Evolutionary conservation across 257 asterid genomes (phyloP).

Genomic region (Cinchona pubescens): DNA sequence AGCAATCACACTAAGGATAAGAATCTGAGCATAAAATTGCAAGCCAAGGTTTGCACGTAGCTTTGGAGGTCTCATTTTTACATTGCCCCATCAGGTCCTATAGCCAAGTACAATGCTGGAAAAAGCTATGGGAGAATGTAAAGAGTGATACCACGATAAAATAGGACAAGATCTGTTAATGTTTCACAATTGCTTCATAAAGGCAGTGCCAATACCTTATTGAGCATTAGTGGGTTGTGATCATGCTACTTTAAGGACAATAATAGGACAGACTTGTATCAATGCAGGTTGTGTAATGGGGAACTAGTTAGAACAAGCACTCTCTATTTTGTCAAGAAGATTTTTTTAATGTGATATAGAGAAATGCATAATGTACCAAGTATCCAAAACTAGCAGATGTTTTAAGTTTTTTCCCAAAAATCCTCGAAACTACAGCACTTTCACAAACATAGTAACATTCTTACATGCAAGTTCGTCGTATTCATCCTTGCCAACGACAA

Average conservation of each 20-base stretch:
- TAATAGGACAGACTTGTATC: neutral
- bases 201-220: neutral
- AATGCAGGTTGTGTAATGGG: neutral
- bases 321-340: neutral
- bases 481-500: slow-evolving; percentile 92
- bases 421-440: neutral
- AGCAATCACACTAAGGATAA: neutral
- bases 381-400: neutral
- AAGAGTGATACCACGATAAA: neutral
- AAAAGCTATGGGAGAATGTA: neutral
- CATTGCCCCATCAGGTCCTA: neutral
- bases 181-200: neutral
- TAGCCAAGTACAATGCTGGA: neutral
- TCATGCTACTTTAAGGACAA: neutral
- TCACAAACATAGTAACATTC: slow-evolving; percentile 21
- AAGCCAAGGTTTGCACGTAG: neutral
- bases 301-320: neutral
- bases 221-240: neutral
- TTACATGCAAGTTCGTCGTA: slow-evolving; percentile 81
- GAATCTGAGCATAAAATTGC: neutral
- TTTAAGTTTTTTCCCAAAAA: slow-evolving; percentile 17
- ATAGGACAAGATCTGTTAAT: neutral
- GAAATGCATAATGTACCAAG: slow-evolving; percentile 15
- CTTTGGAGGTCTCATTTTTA: neutral
- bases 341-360: neutral